Evolutionary conservation across 192 early-diverging fungal species (phyloP), one percentile per base, ranked within the genome.

Genomic region (Podila clonocystis): DNA sequence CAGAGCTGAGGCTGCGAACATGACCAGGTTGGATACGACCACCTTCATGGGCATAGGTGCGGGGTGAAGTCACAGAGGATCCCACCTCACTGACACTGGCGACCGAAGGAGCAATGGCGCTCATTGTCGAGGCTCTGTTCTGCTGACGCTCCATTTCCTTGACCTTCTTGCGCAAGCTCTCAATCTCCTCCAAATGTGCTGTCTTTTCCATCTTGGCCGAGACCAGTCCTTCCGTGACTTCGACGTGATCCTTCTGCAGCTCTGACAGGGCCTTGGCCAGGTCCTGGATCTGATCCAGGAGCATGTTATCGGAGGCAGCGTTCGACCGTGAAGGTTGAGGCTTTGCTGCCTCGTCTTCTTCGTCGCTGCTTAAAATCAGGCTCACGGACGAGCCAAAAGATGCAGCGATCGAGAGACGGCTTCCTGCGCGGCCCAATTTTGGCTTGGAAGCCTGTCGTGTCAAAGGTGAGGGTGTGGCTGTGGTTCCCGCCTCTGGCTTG

Each of bases 221-320:
- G n/a, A 95, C 82, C 20, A 90, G 67, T 48, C 85, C 69, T 61
- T 93, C 92, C 22, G 89, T 91, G 19, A 93, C 73, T 9, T 88
- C 79, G 2, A 87, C 83, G 60, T 95, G 91, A 50, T 94, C 94
- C 65, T 87, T 88, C 69, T 94, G 93, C 13, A 92, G 74, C 9
- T 67, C 68, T 55, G 92, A 92, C 29, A 92, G 87, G 4, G 85
- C 85, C 13, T 78, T 77, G 61, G 94, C 94, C 41, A 94, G 75
- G 72, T 89, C 86, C 64, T 87, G 84, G 19, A 93, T 84, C 50
- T 88, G 85, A 58, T 90, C 87, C 28, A 82, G 65, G 63, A 95
- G 71, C 52, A 88, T 82, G 33, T 89, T 73, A 34, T 88, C 89
- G 29, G 91, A 87, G 19, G 61, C 58, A 36, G 67, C 74, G 26